Evolutionary conservation across 2,329 filamentous ascomycete genomes (phyloP), one percentile per base, ranked within the genome.

Genomic region (Fusarium kyushuense): DNA sequence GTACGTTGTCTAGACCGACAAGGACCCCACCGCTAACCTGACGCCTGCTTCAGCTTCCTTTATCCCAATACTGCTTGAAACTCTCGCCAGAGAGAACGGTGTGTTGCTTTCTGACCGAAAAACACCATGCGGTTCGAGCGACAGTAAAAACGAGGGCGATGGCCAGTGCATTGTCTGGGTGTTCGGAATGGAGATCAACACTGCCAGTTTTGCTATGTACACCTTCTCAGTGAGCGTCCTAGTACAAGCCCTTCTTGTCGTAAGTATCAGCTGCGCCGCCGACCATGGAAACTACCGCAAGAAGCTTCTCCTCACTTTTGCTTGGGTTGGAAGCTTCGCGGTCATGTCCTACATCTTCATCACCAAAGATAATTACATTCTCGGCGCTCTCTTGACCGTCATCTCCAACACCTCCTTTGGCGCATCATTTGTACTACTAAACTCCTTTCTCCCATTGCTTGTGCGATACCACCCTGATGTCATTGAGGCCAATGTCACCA

Each of bases 161-260:
- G 85, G 84, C 48, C 93, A 96, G 77, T 99, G 96, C 76, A 84
- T 98, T 62, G 89, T 98, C 61, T 88, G 90, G 67, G 83, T 98
- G 7, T 82, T 97, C 25, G 95, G 95, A 8, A 79, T 92, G 62
- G 90, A 97, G 74, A 90, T 99, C 81, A 98, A 98, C 79, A 97
- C 95, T 1, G 94, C 95, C 35, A 96, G 92, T 78, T 97, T 98
- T 78, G 95, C 94, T 77, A 97, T 98, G 93, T 98, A 98, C 80
- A 97, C 94, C 3, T 99, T 99, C 79, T 97, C 94, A 59, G 84
- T 96, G 74, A 96, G 93, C 76, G 96, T 99, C 2, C 79, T 97
- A 21, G 79, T 97, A 13, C 96, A 99, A 78, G 92, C 94, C 2
- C 80, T 98, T 29, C 82, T 98, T 30, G 96, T 99, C 42, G 93